phyloP scores from a whole-genome alignment of 2,329 filamentous ascomycete species.

The Alternaria triticimaculans region DNA sequence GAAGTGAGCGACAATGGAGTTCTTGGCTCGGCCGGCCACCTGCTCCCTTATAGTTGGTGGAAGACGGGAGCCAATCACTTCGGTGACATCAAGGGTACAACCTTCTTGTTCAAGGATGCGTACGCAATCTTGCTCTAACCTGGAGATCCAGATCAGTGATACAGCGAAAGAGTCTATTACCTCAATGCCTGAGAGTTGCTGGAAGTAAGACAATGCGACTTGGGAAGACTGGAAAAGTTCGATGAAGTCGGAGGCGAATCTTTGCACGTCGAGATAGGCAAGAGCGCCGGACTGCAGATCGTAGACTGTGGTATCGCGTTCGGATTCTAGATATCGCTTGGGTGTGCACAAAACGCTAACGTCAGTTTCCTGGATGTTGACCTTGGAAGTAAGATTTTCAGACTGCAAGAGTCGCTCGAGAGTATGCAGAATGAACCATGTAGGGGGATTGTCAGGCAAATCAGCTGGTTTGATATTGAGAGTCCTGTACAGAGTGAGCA shows the following conservation, averaged over 20 bases:
- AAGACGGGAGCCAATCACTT: slow-evolving; percentile 8
- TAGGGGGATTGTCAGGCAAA: slow-evolving; percentile 31
- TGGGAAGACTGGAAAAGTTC: slow-evolving; percentile 23
- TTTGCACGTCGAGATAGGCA: slow-evolving; percentile 29
- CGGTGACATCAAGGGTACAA: slow-evolving; percentile 26
- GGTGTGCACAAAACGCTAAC: slow-evolving; percentile 32
- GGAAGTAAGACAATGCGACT: slow-evolving; percentile 23
- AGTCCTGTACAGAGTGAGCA: slow-evolving; percentile 15
- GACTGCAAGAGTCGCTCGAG: slow-evolving; percentile 16
- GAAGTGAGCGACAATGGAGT: slow-evolving; percentile 13
- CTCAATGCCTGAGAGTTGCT: slow-evolving; percentile 12
- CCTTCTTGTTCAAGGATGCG: slow-evolving; percentile 22
- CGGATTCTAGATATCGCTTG: slow-evolving; percentile 22
- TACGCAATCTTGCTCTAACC: slow-evolving; percentile 19
- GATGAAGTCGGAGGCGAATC: slow-evolving; percentile 21
- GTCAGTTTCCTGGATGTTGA: slow-evolving; percentile 20
- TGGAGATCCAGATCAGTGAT: slow-evolving; percentile 31
- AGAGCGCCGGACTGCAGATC: slow-evolving; percentile 27
- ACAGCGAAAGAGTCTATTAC: slow-evolving; percentile 28
- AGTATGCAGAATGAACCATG: slow-evolving; percentile 28
- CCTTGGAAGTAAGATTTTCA: slow-evolving; percentile 13
- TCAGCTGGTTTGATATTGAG: slow-evolving; percentile 20
- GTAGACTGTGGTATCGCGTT: slow-evolving; percentile 23
- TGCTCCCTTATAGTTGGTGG: slow-evolving; percentile 16
- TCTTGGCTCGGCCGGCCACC: slow-evolving; percentile 18